Base-by-base conservation (phyloP, 2,329 filamentous ascomycete species). In the Penicillium sp. region DNA sequence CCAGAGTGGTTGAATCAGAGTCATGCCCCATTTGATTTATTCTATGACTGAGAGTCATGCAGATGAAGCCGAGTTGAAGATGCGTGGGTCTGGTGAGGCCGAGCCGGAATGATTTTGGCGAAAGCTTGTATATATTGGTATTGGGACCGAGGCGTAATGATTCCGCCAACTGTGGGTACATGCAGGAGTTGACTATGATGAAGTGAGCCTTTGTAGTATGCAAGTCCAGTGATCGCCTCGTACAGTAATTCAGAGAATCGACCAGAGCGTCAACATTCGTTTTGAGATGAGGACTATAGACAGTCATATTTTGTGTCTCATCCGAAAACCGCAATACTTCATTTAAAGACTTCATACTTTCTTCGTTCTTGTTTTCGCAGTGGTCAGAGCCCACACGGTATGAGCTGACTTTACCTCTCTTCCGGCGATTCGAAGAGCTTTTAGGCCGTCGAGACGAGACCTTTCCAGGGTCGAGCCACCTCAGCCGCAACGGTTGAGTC, bases 401-500 rank as follows among this genome's bases (percentile, higher is more conserved):
- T 31, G 29, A 31, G 29, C 11, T 31, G 29, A 7, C 29, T 2
- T 2, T 31, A 31, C 29, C 7, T 31, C 11, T 31, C 11, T 31
- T 31, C 29, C 7, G 29, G 29, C 29, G 29, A 31, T 34, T 13
- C 13, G 31, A 5, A 10, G 31, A 10, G 31, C 4, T 11, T 34
- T 34, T 34, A 4, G 8, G 31, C 13, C 3, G 31, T 10, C 1
- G 31, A 10, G 34, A n/a, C 2, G 4, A n/a, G 4, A n/a, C 14
- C n/a, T 6, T n/a, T 13, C 13, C 34, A 1, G 13, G 13, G 3
- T n/a, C 34, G 7, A 36, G 13, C 34, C 34, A 36, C n/a, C 1
- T 72, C 27, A 62, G 21, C 13, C 32, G 31, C 7, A 45, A 22
- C 11, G 24, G 47, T 27, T 36, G 42, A 10, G 42, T 38, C 11